Evolutionary conservation across 2,329 filamentous ascomycete species (phyloP).

Genomic region (Arthrobotrys musiformis): DNA sequence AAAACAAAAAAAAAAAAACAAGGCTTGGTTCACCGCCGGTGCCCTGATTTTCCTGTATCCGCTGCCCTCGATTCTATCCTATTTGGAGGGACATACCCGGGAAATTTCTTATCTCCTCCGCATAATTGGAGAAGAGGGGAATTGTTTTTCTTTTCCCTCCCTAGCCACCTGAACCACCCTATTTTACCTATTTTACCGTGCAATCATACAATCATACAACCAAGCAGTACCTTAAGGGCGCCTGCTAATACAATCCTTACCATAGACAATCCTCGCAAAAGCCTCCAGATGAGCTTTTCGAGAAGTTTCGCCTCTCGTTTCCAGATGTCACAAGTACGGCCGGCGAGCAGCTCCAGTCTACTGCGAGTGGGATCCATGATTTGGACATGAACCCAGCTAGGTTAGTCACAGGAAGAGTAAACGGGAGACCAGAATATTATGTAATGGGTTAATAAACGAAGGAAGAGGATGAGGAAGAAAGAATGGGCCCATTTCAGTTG

Average conservation of each 20-base stretch:
- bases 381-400: slow-evolving; percentile 31
- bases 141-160: background rate
- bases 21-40: background rate
- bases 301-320: slow-evolving; percentile 59
- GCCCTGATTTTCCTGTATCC: slow-evolving; percentile 5
- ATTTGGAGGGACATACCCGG: background rate
- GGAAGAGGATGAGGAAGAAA: background rate
- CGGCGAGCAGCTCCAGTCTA: slow-evolving; percentile 36
- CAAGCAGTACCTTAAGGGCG: background rate
- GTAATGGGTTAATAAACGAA: no score
- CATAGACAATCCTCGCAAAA: slow-evolving; percentile 59
- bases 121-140: background rate
- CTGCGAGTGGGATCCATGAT: slow-evolving; percentile 42
- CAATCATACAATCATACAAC: no score
- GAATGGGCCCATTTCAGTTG: no score
- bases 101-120: background rate
- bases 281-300: slow-evolving; percentile 59
- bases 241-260: background rate
- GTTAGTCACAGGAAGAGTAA: slow-evolving; percentile 14
- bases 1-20: no score
- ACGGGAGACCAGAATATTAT: no score
- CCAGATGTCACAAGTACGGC: slow-evolving; percentile 57
- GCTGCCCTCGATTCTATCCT: background rate
- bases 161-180: background rate
- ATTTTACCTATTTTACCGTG: background rate